A percentile compares a stretch with the other conserved stretches of the same genome.
Conservation (phyloP, 2,329 filamentous ascomycete species). For the Periconia sp. region DNA sequence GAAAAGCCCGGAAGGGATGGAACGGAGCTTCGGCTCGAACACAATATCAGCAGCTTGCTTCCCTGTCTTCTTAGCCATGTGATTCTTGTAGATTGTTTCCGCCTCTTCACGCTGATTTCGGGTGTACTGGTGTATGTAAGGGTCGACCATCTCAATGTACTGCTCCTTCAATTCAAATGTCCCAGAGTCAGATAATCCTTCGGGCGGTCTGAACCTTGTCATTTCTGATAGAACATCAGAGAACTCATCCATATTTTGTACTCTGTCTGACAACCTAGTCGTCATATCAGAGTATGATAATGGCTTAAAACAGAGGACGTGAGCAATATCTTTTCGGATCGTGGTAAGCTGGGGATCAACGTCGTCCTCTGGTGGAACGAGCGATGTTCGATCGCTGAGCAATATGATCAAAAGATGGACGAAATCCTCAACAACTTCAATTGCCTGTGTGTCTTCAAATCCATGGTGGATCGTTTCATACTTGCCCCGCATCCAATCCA, state of each 20-base stretch:
- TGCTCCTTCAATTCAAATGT: constrained; percentile 91
- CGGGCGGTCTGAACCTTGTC: constrained; percentile 86
- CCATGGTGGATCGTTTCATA: constrained; percentile 70
- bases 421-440: constrained; percentile 96
- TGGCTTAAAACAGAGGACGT: constrained; percentile 95
- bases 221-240: constrained; percentile 84
- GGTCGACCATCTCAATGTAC: constrained; percentile 87
- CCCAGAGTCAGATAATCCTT: constrained; percentile 89
- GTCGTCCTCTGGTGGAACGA: constrained; percentile 73
- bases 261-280: constrained; percentile 83
- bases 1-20: constrained; percentile 80
- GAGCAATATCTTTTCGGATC: constrained; percentile 87
- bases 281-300: constrained; percentile 93
- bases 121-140: constrained; percentile 94
- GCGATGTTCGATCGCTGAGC: constrained; percentile 83
- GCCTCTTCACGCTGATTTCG: constrained; percentile 98
- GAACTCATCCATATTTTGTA: constrained; percentile 88
- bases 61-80: constrained; percentile 86
- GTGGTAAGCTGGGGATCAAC: constrained; percentile 69
- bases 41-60: constrained; percentile 83
- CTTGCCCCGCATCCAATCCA: constrained; percentile 82
- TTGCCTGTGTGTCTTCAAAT: constrained; percentile 84
- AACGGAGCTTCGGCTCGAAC: constrained; percentile 83
- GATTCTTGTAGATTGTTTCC: constrained; percentile 84
- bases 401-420: constrained; percentile 90